These are phyloP conservation scores for Rusavskia elegans DNA, from an alignment of 495 filamentous ascomycete genomes.

Conservation along the genomic window DNA sequence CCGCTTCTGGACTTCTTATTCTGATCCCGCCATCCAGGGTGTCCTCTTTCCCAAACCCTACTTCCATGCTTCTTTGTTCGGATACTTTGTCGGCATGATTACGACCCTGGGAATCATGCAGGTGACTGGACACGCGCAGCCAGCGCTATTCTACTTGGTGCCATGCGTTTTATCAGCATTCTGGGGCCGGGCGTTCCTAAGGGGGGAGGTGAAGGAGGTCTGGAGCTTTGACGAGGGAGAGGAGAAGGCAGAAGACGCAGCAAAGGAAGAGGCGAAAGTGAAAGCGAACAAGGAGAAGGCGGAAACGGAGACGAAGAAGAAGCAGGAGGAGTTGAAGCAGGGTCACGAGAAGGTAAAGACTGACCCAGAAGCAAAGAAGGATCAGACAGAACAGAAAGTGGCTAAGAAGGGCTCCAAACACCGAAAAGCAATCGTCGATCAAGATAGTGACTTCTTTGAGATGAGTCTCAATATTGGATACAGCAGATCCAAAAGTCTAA, in stretches of 20 bases:
- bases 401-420: too few species aligned
- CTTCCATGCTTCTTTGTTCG: conserved; percentile 62
- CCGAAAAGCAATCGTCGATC: too few species aligned
- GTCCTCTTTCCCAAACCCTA: conserved; percentile 65
- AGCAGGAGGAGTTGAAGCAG: too few species aligned
- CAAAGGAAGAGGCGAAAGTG: conserved; percentile 10
- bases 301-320: not conserved
- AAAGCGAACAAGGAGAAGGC: conserved; percentile 12
- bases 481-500: too few species aligned
- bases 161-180: conserved; percentile 62
- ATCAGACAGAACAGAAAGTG: too few species aligned
- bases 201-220: conserved; percentile 57
- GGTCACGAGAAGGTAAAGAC: too few species aligned
- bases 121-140: conserved; percentile 66
- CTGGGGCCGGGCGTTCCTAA: conserved; percentile 62
- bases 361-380: too few species aligned
- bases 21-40: conserved; percentile 1
- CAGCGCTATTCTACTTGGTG: conserved; percentile 84
- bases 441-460: too few species aligned
- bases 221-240: conserved; percentile 65
- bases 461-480: too few species aligned
- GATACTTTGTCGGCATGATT: conserved; percentile 70
- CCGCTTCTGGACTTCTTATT: conserved; percentile 53
- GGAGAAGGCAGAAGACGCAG: conserved; percentile 20
- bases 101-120: conserved; percentile 64